These are phyloP conservation scores for Prunus fruticosa DNA, from an alignment of 306 rosid species.

Conservation along the genomic window DNA sequence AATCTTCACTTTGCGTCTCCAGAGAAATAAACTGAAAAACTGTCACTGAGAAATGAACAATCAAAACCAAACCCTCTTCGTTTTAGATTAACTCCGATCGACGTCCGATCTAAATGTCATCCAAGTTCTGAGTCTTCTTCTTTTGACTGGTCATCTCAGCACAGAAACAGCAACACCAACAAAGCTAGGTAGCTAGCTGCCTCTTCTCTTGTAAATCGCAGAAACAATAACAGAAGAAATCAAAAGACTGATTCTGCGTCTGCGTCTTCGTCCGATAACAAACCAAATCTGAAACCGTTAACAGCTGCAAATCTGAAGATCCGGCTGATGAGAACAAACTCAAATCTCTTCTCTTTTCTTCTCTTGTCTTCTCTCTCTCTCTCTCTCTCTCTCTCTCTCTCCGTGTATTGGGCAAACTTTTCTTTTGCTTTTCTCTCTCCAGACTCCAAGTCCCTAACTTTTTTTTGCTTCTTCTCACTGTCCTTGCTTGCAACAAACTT, in stretches of 20 bases:
- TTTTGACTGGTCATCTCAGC: not conserved
- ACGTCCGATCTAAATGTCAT: conserved; percentile 9
- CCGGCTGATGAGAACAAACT: not conserved
- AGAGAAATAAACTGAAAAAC: not conserved
- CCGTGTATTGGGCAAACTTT: not conserved
- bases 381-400: not conserved
- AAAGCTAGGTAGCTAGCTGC: not conserved
- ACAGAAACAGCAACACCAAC: not conserved
- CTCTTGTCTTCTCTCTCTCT: not conserved
- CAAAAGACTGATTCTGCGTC: not conserved
- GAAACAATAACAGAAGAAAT: not conserved
- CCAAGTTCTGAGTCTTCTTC: not conserved
- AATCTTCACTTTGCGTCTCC: not conserved
- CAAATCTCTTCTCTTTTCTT: not conserved
- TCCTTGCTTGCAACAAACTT: conserved; percentile 14
- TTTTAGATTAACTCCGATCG: not conserved
- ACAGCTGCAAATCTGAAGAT: not conserved
- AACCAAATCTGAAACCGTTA: conserved; percentile 6
- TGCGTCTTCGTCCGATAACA: not conserved
- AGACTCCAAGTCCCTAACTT: not conserved
- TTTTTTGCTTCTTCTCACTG: not conserved
- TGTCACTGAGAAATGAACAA: not conserved
- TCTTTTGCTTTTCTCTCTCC: not conserved
- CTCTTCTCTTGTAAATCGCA: not conserved
- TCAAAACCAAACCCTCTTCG: not conserved